Conservation (phyloP, 352 stramenopile species). For the Phytopythium aichiense region DNA sequence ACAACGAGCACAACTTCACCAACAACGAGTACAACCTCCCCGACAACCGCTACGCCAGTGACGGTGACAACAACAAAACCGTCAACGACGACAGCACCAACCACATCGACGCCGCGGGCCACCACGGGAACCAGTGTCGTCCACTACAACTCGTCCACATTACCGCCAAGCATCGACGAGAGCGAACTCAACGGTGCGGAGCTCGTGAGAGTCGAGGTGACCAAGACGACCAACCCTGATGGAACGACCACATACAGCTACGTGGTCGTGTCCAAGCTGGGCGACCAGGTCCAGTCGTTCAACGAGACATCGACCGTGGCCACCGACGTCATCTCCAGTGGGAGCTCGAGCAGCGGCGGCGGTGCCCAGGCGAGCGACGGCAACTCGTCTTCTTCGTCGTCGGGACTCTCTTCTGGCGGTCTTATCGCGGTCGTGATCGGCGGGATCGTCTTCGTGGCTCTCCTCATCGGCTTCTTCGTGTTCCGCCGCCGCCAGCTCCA, state of each 20-base stretch:
- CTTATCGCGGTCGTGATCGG: constrained; percentile 19
- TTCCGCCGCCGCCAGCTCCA: constrained; percentile 15
- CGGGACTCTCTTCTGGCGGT: constrained; percentile 10
- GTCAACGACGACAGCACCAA: neutral
- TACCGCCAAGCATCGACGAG: constrained; percentile 25
- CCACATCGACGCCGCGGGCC: constrained; percentile 6
- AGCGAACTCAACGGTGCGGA: constrained; percentile 31
- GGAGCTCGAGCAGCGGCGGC: neutral
- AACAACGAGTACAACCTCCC: neutral
- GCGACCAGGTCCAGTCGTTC: neutral
- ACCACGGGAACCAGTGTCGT: constrained; percentile 15
- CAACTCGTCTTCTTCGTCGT: constrained; percentile 3
- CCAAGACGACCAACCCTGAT: constrained; percentile 20
- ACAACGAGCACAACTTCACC: neutral
- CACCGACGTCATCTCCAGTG: neutral
- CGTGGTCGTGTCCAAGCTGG: constrained; percentile 28
- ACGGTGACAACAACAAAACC: neutral
- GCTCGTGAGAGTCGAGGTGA: constrained; percentile 34
- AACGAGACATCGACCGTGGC: neutral
- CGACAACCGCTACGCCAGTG: constrained; percentile 6
- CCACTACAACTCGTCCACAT: constrained; percentile 32
- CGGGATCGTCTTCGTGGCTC: constrained; percentile 18
- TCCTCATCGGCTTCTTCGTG: constrained; percentile 24
- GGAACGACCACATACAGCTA: constrained; percentile 32
- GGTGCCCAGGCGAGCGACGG: constrained; percentile 12